These are phyloP conservation scores for Lipomyces lipofer DNA, from an alignment of 805 yeast species.

Conservation along the genomic window DNA sequence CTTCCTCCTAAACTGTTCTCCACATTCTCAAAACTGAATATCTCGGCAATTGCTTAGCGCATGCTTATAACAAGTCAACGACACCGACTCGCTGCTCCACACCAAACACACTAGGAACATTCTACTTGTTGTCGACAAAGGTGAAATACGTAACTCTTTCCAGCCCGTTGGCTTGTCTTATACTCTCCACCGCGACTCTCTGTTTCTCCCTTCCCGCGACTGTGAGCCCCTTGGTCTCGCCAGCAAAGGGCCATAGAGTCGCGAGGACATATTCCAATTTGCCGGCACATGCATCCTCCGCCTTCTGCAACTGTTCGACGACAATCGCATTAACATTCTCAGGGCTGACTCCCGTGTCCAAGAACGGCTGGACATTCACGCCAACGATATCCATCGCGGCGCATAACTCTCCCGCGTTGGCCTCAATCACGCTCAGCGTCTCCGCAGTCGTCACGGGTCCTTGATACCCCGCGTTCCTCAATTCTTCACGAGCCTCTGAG, in stretches of 20 bases:
- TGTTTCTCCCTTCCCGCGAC: slow-evolving; percentile 40
- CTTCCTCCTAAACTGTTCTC: too few relatives aligned
- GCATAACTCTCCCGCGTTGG: slow-evolving; percentile 63
- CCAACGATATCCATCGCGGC: slow-evolving; percentile 75
- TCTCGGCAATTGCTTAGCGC: too few relatives aligned
- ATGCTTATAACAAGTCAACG: slow-evolving; percentile 34
- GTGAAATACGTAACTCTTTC: slow-evolving; percentile 71
- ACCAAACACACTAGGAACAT: slow-evolving; percentile 75
- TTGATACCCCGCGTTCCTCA: slow-evolving; percentile 66
- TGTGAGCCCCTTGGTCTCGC: slow-evolving; percentile 44
- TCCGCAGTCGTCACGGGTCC: slow-evolving; percentile 84
- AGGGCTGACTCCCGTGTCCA: slow-evolving; percentile 63
- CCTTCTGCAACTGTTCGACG: slow-evolving; percentile 57
- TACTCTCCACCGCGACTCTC: slow-evolving; percentile 46
- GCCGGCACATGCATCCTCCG: slow-evolving; percentile 45
- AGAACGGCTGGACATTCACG: slow-evolving; percentile 81
- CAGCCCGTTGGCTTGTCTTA: slow-evolving; percentile 48
- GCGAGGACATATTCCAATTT: slow-evolving; percentile 47
- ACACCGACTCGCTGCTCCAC: slow-evolving; percentile 84
- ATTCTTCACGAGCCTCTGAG: slow-evolving; percentile 56
- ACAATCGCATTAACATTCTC: slow-evolving; percentile 69
- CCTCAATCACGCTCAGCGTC: slow-evolving; percentile 71
- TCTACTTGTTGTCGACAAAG: slow-evolving; percentile 82
- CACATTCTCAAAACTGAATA: too few relatives aligned
- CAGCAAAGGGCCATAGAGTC: slow-evolving; percentile 53